Evolutionary conservation across 257 asterid genomes (phyloP).

Genomic region (Salvia miltiorrhiza): DNA sequence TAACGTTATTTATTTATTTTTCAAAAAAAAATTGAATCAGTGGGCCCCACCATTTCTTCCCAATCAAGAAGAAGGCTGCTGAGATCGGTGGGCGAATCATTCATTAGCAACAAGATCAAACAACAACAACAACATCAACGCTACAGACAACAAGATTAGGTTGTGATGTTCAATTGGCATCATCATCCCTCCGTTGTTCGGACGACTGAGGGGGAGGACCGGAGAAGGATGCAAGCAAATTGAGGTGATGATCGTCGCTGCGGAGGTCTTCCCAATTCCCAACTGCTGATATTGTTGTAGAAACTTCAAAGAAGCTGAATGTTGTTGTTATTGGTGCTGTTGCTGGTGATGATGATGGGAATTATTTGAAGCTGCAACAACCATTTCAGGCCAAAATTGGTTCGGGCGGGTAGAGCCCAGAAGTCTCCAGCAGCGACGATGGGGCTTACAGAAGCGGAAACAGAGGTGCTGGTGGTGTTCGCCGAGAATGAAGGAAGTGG

Average conservation of each 20-base stretch:
- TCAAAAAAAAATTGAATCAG: too few relatives aligned
- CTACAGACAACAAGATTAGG: conserved; percentile 11
- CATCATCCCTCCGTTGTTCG: conserved; percentile 66
- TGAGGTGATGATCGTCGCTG: conserved; percentile 89
- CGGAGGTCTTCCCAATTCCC: conserved; percentile 88
- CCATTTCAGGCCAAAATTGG: conserved; percentile 81
- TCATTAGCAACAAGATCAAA: conserved; percentile 35
- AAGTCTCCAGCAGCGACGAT: conserved; percentile 62
- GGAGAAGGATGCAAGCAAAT: conserved; percentile 86
- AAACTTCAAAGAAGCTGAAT: conserved; percentile 60
- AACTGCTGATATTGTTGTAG: conserved; percentile 64
- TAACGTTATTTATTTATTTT: too few relatives aligned
- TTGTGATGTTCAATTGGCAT: conserved; percentile 47
- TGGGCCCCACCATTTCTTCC: too few relatives aligned
- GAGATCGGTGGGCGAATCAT: conserved; percentile 28
- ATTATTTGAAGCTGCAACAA: conserved; percentile 34
- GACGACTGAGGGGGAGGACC: conserved; percentile 59
- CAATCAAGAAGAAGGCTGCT: too few relatives aligned
- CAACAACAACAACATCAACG: conserved; percentile 25
- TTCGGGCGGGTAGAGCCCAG: conserved; percentile 84
- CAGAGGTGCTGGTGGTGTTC: conserved; percentile 40
- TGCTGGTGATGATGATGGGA: conserved; percentile 38
- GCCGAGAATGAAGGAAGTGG: conserved; percentile 86
- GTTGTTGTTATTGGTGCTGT: conserved; percentile 27
- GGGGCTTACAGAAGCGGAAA: conserved; percentile 37